A percentile compares a stretch with the other conserved stretches of the same genome.
phyloP scores from a whole-genome alignment of 2,329 filamentous ascomycete genomes.

The Periconia digitata region DNA sequence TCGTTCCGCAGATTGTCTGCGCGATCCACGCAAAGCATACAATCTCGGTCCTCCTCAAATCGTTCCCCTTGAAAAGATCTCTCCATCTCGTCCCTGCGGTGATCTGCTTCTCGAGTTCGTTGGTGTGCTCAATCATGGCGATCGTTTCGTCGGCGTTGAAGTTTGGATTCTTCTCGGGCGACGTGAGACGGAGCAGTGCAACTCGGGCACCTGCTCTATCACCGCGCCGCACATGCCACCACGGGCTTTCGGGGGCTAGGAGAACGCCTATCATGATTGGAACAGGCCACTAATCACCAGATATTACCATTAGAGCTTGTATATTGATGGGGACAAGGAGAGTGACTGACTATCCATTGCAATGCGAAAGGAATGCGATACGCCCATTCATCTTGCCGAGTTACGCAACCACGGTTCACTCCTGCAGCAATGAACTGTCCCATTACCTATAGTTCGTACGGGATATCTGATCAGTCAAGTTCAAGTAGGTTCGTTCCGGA shows the following conservation, averaged over 20 bases:
- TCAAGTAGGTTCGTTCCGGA: no score
- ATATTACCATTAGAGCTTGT: no score
- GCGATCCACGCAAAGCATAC: slow-evolving; percentile 53
- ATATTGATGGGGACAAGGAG: no score
- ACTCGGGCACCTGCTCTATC: slow-evolving; percentile 64
- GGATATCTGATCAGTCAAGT: no score
- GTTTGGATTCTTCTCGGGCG: slow-evolving; percentile 61
- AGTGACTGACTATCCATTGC: no score
- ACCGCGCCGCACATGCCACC: slow-evolving; percentile 71
- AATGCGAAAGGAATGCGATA: slow-evolving; percentile 67
- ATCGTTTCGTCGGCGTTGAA: slow-evolving; percentile 57
- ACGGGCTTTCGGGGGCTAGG: slow-evolving; percentile 69
- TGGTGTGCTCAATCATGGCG: slow-evolving; percentile 88
- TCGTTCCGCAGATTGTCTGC: slow-evolving; percentile 42
- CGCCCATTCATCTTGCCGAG: slow-evolving; percentile 65
- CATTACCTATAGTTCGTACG: no score
- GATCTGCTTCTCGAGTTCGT: slow-evolving; percentile 74
- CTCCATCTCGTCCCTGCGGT: slow-evolving; percentile 67
- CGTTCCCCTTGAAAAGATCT: slow-evolving; percentile 78
- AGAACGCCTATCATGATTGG: slow-evolving; percentile 65
- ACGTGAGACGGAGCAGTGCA: slow-evolving; percentile 66
- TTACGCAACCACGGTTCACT: slow-evolving; percentile 66
- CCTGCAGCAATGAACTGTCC: slow-evolving; percentile 71
- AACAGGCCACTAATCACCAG: slow-evolving; percentile 69
- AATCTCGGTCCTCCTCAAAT: slow-evolving; percentile 75